These are phyloP conservation scores for Filobasidium wieringae DNA, from an alignment of 768 basidiomycete species.

Conservation along the genomic window DNA sequence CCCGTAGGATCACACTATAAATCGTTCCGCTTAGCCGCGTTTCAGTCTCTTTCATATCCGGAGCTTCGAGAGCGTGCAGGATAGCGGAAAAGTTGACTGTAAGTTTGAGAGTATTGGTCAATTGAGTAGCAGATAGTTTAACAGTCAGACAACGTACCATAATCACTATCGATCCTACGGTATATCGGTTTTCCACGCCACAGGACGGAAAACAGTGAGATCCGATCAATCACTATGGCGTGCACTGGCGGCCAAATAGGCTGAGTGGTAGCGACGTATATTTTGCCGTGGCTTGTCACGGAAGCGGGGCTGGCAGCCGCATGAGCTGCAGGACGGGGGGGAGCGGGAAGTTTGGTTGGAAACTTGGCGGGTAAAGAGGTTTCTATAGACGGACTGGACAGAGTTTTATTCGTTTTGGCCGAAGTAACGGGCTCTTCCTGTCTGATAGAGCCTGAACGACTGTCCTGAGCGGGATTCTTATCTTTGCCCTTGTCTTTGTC, in stretches of 20 bases:
- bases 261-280: not conserved
- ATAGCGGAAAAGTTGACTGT: not conserved
- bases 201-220: not conserved
- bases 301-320: not conserved
- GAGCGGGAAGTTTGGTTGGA: not conserved
- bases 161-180: conserved; percentile 1
- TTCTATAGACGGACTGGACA: no score
- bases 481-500: not conserved
- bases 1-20: not conserved
- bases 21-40: not conserved
- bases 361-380: no score
- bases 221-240: not conserved
- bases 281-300: not conserved
- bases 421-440: not conserved
- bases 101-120: not conserved
- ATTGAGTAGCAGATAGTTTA: not conserved
- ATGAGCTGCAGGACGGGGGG: not conserved
- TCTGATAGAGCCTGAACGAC: not conserved
- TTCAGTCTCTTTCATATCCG: not conserved
- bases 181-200: not conserved
- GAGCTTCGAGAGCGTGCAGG: not conserved
- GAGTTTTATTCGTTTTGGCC: no score
- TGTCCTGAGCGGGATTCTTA: not conserved
- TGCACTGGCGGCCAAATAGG: not conserved
- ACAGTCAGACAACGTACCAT: not conserved